Conservation (phyloP, 176 grass and related monocot genomes). For the Paspalum vaginatum region DNA sequence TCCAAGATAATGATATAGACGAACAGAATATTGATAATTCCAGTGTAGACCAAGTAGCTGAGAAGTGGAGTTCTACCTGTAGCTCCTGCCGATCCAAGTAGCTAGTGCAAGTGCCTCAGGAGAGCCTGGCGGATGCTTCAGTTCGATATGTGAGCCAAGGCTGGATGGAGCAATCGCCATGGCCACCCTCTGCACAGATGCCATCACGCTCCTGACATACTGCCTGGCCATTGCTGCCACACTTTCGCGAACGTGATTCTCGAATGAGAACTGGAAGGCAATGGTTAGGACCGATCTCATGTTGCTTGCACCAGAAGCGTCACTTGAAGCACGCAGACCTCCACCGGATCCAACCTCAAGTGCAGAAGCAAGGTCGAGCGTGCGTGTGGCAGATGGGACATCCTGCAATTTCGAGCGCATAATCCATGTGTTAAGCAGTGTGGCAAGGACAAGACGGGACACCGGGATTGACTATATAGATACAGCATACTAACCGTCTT, state of each 20-base stretch:
- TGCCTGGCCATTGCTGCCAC: constrained; percentile 82
- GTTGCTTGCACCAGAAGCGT: constrained; percentile 17
- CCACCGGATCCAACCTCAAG: constrained; percentile 78
- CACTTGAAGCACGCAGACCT: constrained; percentile 28
- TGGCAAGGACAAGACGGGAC: neutral
- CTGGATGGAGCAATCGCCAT: constrained; percentile 79
- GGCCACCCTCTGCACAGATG: constrained; percentile 91
- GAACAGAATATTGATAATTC: neutral
- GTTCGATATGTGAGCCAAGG: constrained; percentile 54
- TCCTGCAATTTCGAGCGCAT: constrained; percentile 35
- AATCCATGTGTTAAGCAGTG: neutral
- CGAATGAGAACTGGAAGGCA: constrained; percentile 88
- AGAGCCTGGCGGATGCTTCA: constrained; percentile 66
- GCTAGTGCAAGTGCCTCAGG: constrained; percentile 81
- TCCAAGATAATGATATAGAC: neutral
- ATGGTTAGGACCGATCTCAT: constrained; percentile 81
- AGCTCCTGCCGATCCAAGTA: constrained; percentile 76
- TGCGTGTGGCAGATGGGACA: constrained; percentile 57
- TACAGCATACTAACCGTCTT: constrained; percentile 55
- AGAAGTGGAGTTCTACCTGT: constrained; percentile 53
- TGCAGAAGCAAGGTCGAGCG: constrained; percentile 81
- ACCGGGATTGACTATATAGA: neutral
- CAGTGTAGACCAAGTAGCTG: neutral
- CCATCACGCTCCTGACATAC: constrained; percentile 80
- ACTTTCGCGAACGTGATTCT: constrained; percentile 80